Evolutionary conservation across 2,329 filamentous ascomycete species (phyloP), one percentile per base, ranked within the genome.

Genomic region (Monosporascus sp.): DNA sequence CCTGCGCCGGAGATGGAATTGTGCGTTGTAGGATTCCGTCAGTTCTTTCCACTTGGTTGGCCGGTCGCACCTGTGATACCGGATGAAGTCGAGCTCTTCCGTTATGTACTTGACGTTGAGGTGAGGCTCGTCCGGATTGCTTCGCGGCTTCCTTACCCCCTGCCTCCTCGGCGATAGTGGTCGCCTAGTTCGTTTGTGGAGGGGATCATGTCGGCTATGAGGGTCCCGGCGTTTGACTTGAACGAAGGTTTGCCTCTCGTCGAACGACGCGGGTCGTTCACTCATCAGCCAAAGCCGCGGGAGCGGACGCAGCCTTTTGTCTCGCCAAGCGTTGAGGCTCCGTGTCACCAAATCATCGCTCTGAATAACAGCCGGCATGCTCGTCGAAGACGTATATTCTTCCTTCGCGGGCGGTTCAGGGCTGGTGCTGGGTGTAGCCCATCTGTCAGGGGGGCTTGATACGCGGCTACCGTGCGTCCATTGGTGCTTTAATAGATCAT

Each of bases 91-190:
- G 2, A 45, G 50, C 54, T 70, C 64, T 45, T 69, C 65, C 7
- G 55, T 31, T 1, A 53, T 31, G 49, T 70, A 70, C 51, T 68
- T 68, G 48, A 65, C 53, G 51, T 70, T 70, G 56, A 58, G 62
- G 49, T 70, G 67, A 1, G 55, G 18, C 5, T 46, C 20, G 20
- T 60, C 48, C 46, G 35, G 3, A 18, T 51, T 58, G 22, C 43
- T 18, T 14, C 58, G 55, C 24, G 24, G n/a, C 26, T 50, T 56
- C 49, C 48, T 56, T 37, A 20, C 4, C 8, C n/a, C 14, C 50
- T 51, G 38, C 7, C 24, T 56, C 1, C 47, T 48, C n/a, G 53
- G 48, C 7, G 47, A 48, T 5, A 45, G 43, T 28, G 53, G 53
- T 31, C 48, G 52, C 5, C 28, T 37, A 15, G 49, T 31, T 24